Evolutionary conservation across 2,329 filamentous ascomycete species (phyloP).

Genomic region (Hypoxylon sp.): DNA sequence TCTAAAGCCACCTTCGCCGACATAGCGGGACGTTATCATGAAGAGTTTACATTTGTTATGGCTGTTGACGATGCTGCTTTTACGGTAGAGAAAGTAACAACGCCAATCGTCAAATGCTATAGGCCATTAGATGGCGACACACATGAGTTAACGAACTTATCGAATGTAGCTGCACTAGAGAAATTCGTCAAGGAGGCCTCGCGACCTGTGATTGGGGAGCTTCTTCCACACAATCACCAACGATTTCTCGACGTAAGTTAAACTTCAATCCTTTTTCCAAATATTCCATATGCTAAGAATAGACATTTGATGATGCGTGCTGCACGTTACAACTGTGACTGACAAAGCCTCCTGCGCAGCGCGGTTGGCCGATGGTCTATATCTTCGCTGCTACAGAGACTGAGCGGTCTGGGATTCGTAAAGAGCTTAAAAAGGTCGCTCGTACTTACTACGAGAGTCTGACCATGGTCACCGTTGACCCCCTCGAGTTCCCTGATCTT

Average conservation of each 20-base stretch:
- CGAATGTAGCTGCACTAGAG: conserved; percentile 47
- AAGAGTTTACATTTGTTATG: conserved; percentile 57
- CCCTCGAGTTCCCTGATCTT: conserved; percentile 56
- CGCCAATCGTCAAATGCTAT: conserved; percentile 52
- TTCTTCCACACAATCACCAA: conserved; percentile 54
- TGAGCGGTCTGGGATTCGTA: conserved; percentile 52
- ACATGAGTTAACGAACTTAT: conserved; percentile 36
- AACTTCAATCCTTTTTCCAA: not conserved
- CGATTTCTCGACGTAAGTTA: conserved; percentile 56
- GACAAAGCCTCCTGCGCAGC: conserved; percentile 40
- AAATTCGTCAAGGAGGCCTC: conserved; percentile 49
- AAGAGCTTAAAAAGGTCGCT: conserved; percentile 53
- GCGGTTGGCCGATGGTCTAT: conserved; percentile 58
- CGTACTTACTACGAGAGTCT: conserved; percentile 55
- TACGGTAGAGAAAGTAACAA: conserved; percentile 34
- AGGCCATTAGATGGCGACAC: conserved; percentile 52
- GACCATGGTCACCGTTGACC: conserved; percentile 56
- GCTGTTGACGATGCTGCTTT: conserved; percentile 38
- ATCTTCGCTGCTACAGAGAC: conserved; percentile 54
- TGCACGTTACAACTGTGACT: conserved; percentile 1
- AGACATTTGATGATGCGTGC: not conserved
- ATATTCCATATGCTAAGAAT: too few species aligned
- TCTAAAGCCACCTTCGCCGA: conserved; percentile 45
- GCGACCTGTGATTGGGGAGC: conserved; percentile 54
- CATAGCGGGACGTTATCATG: conserved; percentile 50